A percentile compares a stretch with the other conserved stretches of the same genome.
phyloP scores from a whole-genome alignment of 441 rosid species.

The Pelargonium myrrhifolium region DNA sequence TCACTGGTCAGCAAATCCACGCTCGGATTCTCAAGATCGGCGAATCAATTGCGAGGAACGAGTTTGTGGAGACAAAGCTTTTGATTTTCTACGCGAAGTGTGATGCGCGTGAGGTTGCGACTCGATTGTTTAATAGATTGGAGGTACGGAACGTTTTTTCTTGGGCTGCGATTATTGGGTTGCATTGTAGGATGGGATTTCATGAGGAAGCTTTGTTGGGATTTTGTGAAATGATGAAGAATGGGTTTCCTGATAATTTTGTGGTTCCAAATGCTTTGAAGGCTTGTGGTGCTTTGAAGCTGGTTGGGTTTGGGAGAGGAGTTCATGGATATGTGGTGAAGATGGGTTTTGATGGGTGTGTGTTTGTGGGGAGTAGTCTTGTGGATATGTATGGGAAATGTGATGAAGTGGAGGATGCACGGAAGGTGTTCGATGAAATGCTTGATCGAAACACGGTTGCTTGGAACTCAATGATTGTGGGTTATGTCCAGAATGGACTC shows the following conservation, averaged over 20 bases:
- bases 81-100: conserved; percentile 64
- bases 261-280: conserved; percentile 66
- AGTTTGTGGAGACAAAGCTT: conserved; percentile 61
- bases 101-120: conserved; percentile 39
- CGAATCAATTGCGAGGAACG: conserved; percentile 40
- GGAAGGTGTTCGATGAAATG: conserved; percentile 44
- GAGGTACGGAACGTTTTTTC: conserved; percentile 54
- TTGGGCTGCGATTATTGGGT: conserved; percentile 81
- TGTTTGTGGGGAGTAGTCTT: conserved; percentile 53
- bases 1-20: conserved; percentile 67
- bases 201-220: conserved; percentile 46
- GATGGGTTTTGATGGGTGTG: conserved; percentile 42
- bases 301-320: conserved; percentile 48
- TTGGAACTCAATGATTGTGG: conserved; percentile 54
- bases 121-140: conserved; percentile 34
- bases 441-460: conserved; percentile 40
- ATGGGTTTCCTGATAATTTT: conserved; percentile 59
- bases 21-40: conserved; percentile 63
- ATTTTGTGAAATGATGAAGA: conserved; percentile 47
- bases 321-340: conserved; percentile 52
- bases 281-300: conserved; percentile 57
- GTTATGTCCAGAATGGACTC: conserved; percentile 51
- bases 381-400: conserved; percentile 62
- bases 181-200: conserved; percentile 49
- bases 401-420: conserved; percentile 44